Evolutionary conservation across 2,329 filamentous ascomycete species (phyloP), one percentile per base, ranked within the genome.

Genomic region (Pseudogymnoascus verrucosus): DNA sequence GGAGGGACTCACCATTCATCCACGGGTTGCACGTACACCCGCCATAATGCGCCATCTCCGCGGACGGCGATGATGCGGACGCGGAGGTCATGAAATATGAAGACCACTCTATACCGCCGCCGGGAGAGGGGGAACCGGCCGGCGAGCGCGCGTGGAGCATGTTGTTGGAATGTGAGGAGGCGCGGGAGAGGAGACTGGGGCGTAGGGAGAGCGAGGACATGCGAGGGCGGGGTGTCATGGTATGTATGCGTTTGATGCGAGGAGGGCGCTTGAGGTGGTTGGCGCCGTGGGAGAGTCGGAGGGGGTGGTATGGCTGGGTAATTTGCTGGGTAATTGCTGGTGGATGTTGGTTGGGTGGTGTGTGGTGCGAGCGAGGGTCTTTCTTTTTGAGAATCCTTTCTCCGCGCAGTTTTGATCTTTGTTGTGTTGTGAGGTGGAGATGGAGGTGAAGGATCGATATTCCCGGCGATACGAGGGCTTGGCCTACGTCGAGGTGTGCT

Each of bases 201-300:
- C 23, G 44, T 26, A 51, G 44, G 44, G 44, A 51, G 23, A 51
- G 44, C 1, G 44, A 51, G 23, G 44, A 12, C 23, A 51, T 26
- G 44, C 44, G 44, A n/a, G 44, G 44, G 44, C 44, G 44, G 44
- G 44, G 44, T 51, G 44, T 51, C 44, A 51, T 51, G 21, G 44
- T 51, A 51, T 51, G 23, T 12, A 14, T 23, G 40, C n/a, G 40
- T 44, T 23, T 47, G 19, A 14, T 28, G 44, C 23, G 21, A 28
- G 44, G 11, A 28, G 12, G 44, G 44, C 44, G 44, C 44, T 14
- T 12, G 7, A 8, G 44, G 12, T 51, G 23, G 2, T 7, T 14
- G 44, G 23, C 44, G 44, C 12, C 44, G 44, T 28, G 44, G 42
- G 28, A 31, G 28, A 10, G 19, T n/a, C 2, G 40, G 16, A 21